Conservation (phyloP, 495 filamentous ascomycete genomes). For the Parathielavia appendiculata region DNA sequence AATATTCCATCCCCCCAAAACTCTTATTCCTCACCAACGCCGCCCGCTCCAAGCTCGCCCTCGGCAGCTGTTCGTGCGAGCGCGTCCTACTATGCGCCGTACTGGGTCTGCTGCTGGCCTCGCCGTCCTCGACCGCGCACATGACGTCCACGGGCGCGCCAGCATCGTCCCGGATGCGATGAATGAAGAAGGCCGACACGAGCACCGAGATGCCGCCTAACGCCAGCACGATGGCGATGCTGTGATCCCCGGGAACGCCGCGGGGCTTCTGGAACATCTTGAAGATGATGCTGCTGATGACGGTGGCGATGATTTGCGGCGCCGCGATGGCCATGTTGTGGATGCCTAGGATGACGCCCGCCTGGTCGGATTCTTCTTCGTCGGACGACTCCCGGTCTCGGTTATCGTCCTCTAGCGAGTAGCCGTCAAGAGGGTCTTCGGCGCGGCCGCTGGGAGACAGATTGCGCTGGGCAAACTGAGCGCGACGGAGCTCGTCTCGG, state of each 20-base stretch:
- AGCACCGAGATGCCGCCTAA: constrained; percentile 74
- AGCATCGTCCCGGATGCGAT: constrained; percentile 43
- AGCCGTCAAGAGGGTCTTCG: constrained; percentile 26
- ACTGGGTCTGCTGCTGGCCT: constrained; percentile 22
- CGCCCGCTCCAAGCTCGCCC: constrained; percentile 41
- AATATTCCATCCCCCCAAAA: constrained; percentile 45
- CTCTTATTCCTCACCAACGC: constrained; percentile 43
- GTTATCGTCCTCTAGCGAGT: constrained; percentile 29
- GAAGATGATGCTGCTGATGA: constrained; percentile 77
- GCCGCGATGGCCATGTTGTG: constrained; percentile 88
- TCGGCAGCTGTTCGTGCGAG: constrained; percentile 32
- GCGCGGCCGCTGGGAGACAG: constrained; percentile 22
- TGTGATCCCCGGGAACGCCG: constrained; percentile 74
- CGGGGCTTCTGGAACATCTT: constrained; percentile 74
- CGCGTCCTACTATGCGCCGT: constrained; percentile 27
- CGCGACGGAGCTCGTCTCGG: constrained; percentile 63
- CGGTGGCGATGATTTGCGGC: constrained; percentile 81
- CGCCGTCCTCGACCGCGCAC: constrained; percentile 39
- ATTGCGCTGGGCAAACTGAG: constrained; percentile 33
- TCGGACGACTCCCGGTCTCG: constrained; percentile 14
- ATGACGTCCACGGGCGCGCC: constrained; percentile 32
- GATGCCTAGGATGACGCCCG: constrained; percentile 81
- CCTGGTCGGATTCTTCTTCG: constrained; percentile 58
- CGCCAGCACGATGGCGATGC: constrained; percentile 77
- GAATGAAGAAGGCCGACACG: constrained; percentile 64